Evolutionary conservation across 768 basidiomycete species (phyloP).

Genomic region (Amanita pallidorosea): DNA sequence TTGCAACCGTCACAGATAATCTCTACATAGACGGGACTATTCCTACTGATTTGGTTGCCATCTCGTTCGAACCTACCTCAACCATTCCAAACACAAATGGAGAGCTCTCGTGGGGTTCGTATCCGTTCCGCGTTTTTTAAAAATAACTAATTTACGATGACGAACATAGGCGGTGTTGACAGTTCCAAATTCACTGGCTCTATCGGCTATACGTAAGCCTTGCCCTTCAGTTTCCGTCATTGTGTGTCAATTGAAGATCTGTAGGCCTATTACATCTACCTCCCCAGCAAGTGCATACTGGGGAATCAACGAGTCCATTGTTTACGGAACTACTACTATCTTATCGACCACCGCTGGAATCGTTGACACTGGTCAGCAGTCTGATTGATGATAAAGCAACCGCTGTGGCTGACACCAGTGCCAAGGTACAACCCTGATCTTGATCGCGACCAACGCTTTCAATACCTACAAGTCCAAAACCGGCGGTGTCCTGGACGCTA

Average conservation of each 20-base stretch:
- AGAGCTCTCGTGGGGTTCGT: conserved; percentile 41
- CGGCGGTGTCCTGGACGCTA: conserved; percentile 27
- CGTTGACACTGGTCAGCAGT: conserved; percentile 39
- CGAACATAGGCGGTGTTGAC: conserved; percentile 30
- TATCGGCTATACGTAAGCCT: conserved; percentile 29
- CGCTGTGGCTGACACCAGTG: neutral
- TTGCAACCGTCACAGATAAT: conserved; percentile 53
- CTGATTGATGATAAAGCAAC: too few species aligned
- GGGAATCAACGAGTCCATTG: conserved; percentile 50
- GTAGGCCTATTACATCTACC: conserved; percentile 35
- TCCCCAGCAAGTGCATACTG: conserved; percentile 39
- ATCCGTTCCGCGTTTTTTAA: conserved; percentile 6
- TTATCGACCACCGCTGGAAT: conserved; percentile 40
- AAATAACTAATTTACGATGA: conserved; percentile 10
- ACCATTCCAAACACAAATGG: conserved; percentile 27
- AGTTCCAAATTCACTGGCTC: conserved; percentile 30
- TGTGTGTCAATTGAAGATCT: neutral
- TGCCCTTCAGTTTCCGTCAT: neutral
- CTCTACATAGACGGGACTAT: conserved; percentile 31
- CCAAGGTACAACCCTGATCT: conserved; percentile 39
- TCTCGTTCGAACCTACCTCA: conserved; percentile 42
- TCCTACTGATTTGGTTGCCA: conserved; percentile 27
- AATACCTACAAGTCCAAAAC: conserved; percentile 31
- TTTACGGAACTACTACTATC: conserved; percentile 37
- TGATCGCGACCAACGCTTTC: conserved; percentile 36